Base-by-base conservation (phyloP, 345 rosid species). In the Aquilaria malaccensis region DNA sequence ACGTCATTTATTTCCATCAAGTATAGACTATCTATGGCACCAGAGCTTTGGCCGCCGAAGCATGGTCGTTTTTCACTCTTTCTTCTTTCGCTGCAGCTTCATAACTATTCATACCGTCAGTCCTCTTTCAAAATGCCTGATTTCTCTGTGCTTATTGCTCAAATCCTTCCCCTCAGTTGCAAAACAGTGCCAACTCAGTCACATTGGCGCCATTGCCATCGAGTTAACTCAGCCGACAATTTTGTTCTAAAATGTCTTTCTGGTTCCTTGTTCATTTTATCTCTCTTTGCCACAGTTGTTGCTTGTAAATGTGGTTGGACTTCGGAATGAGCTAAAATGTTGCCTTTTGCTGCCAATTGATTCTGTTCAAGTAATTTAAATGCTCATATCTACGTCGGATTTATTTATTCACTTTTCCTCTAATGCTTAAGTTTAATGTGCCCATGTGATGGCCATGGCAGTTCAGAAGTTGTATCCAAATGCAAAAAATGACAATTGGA, bases 371-470 rank as follows among this genome's bases (percentile, higher is more conserved):
- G 43, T 9, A 37, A 4, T 37, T 37, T 37, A 37, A 37, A 9
- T 37, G 4, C 7, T 37, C 43, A 37, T 37, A 9, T 37, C 43
- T 37, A 37, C 2, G 43, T 37, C 3, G 43, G 43, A 37, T 37
- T 9, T 37, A 30, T 61, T 41, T 45, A 11, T 7, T 67, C 50
- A 50, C 6, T 52, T 53, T 13, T 47, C 7, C n/a, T 41, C 45
- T 56, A 57, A n/a, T 46, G 43, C 48, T 13, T 31, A 30, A 51
- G 33, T 50, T 51, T 80, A 94, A 97, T 84, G 96, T 78, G 96
- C 99, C 0, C 97, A 94, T 79, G 96, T 94, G 58, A 89, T 94
- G 99, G 99, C 96, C 14, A 94, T 89, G 99, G 96, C 97, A 41
- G 97, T 89, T 75, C 99, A 94, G 67, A 94, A 74, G 83, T 79